phyloP scores from a whole-genome alignment of 2,329 filamentous ascomycete species.

The Apiospora rasikravindrae region DNA sequence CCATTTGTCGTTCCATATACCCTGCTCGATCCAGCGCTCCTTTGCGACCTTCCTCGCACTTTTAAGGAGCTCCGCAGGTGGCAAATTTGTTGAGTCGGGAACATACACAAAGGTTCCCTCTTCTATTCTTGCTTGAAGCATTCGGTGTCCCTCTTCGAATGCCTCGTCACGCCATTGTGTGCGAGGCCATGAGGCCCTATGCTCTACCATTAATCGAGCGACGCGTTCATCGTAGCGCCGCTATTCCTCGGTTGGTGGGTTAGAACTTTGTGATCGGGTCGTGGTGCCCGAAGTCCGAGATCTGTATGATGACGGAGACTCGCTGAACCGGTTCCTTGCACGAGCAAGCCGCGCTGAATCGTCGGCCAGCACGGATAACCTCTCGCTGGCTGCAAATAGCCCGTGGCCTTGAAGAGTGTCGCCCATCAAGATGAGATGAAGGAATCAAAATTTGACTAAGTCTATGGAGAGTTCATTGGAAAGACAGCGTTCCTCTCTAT shows the following conservation, averaged over 20 bases:
- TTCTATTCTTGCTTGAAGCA: neutral
- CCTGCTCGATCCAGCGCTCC: neutral
- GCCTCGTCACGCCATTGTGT: neutral
- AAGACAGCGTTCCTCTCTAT: neutral
- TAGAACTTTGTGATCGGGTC: neutral
- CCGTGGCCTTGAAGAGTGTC: neutral
- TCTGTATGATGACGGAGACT: neutral
- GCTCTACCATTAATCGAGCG: neutral
- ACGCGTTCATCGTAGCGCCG: neutral
- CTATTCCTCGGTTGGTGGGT: neutral
- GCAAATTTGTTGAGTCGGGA: neutral
- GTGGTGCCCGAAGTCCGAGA: neutral
- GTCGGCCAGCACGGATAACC: neutral
- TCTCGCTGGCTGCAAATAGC: neutral
- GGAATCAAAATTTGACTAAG: neutral
- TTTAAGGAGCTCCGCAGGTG: neutral
- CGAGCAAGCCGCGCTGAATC: neutral
- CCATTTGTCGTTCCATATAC: conserved; percentile 3
- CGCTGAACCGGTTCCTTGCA: neutral
- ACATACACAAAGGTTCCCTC: neutral
- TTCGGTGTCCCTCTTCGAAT: neutral
- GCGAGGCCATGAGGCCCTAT: neutral
- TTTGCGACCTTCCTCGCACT: neutral
- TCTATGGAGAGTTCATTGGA: neutral
- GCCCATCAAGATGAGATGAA: neutral